Evolutionary conservation across 345 rosid species (phyloP).

Genomic region (Citrus unshiu): DNA sequence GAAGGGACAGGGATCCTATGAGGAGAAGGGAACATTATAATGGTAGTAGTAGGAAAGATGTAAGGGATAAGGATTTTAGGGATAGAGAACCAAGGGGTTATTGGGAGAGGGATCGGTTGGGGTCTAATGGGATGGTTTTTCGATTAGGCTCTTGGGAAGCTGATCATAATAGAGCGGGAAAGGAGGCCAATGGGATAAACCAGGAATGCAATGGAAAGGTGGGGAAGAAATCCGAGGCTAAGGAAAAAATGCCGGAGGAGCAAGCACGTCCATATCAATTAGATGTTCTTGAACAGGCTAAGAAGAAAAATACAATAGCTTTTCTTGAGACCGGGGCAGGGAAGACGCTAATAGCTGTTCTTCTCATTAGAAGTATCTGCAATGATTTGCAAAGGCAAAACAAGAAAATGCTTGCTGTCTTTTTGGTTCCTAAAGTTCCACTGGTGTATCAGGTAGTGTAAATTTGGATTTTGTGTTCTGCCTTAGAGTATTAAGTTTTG

Average conservation of each 20-base stretch:
- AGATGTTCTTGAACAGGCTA: slow-evolving; percentile 97
- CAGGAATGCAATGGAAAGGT: slow-evolving; percentile 41
- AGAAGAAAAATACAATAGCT: slow-evolving; percentile 85
- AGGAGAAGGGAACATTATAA: slow-evolving; percentile 53
- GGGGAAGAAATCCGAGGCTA: slow-evolving; percentile 49
- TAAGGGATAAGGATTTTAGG: slow-evolving; percentile 58
- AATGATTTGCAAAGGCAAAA: slow-evolving; percentile 56
- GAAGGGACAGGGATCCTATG: slow-evolving; percentile 51
- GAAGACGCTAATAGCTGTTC: slow-evolving; percentile 93
- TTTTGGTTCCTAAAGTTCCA: slow-evolving; percentile 98
- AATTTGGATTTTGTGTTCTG: not conserved
- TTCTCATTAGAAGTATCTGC: slow-evolving; percentile 71
- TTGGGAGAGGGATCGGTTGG: slow-evolving; percentile 89
- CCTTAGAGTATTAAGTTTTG: not conserved
- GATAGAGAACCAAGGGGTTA: slow-evolving; percentile 74
- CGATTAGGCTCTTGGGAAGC: slow-evolving; percentile 83
- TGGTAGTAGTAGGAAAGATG: slow-evolving; percentile 45
- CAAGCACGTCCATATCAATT: slow-evolving; percentile 88
- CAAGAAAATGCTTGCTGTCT: slow-evolving; percentile 83
- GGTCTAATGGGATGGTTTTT: slow-evolving; percentile 70
- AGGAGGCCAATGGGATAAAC: slow-evolving; percentile 32
- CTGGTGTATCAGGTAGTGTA: slow-evolving; percentile 84
- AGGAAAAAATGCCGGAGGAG: slow-evolving; percentile 77
- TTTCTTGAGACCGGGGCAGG: slow-evolving; percentile 99
- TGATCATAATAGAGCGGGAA: slow-evolving; percentile 50